phyloP scores from a whole-genome alignment of 306 rosid genomes.

The Heteromeles arbutifolia region DNA sequence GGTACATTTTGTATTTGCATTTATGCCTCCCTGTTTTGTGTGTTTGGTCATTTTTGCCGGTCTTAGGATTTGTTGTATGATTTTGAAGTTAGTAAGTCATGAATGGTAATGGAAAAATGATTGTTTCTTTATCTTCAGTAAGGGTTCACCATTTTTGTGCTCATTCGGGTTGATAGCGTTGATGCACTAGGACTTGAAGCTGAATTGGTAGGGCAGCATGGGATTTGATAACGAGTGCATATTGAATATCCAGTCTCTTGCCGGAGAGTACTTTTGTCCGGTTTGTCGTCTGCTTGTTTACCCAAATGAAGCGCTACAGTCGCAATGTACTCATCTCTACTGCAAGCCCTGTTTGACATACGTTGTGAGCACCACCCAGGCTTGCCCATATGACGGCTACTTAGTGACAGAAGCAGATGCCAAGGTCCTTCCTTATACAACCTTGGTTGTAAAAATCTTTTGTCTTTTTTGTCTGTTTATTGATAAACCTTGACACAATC shows the following conservation, averaged over 20 bases:
- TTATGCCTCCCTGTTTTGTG: not conserved
- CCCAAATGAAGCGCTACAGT: constrained; percentile 88
- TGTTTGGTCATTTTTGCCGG: not conserved
- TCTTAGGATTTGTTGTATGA: not conserved
- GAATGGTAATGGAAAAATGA: not conserved
- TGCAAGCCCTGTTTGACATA: constrained; percentile 93
- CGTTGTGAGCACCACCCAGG: constrained; percentile 67
- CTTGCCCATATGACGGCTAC: constrained; percentile 98
- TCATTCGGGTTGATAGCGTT: constrained; percentile 26
- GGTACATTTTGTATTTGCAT: not conserved
- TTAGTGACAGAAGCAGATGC: constrained; percentile 88
- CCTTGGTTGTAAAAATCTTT: not conserved
- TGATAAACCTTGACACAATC: not conserved
- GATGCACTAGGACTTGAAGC: constrained; percentile 40
- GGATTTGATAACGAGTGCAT: constrained; percentile 98
- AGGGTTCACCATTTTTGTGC: not conserved
- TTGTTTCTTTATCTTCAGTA: not conserved
- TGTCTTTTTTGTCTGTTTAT: not conserved
- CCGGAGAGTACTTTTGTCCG: constrained; percentile 96
- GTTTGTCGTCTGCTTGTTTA: constrained; percentile 90
- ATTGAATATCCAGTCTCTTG: constrained; percentile 87
- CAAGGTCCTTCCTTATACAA: constrained; percentile 47
- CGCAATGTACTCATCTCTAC: constrained; percentile 93
- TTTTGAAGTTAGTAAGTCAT: not conserved
- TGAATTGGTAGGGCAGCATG: constrained; percentile 35